Evolutionary conservation across 495 filamentous ascomycete genomes (phyloP).

Genomic region (Talaromyces ruber): DNA sequence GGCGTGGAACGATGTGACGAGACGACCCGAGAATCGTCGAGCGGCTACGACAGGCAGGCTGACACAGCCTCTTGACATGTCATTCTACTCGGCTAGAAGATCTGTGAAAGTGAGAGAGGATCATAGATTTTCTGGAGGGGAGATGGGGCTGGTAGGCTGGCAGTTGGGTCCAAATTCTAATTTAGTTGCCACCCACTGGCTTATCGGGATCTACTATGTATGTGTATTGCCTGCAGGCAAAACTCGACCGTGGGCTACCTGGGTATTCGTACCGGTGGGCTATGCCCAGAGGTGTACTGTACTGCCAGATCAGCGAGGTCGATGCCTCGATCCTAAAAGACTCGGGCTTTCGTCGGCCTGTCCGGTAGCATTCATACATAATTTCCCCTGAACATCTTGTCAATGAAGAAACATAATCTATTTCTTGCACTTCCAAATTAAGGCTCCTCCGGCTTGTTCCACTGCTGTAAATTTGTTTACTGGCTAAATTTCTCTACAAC

Average conservation of each 20-base stretch:
- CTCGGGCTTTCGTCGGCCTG: not conserved
- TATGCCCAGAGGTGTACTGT: not conserved
- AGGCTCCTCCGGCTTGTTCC: not conserved
- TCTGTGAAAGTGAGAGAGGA: not conserved
- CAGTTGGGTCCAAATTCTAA: not conserved
- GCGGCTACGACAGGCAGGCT: not conserved
- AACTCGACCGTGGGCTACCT: not conserved
- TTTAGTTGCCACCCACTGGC: not conserved
- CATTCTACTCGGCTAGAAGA: not conserved
- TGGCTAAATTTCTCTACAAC: not conserved
- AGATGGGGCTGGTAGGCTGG: not conserved
- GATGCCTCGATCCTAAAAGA: not conserved
- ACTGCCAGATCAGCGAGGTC: not conserved
- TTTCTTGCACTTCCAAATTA: not conserved
- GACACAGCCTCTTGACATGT: not conserved
- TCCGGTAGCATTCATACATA: not conserved
- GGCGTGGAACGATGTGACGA: conserved; percentile 5
- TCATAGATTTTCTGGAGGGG: not conserved
- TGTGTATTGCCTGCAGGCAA: not conserved
- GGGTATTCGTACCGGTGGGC: not conserved
- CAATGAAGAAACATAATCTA: not conserved
- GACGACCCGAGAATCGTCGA: not conserved
- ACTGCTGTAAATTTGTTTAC: not conserved
- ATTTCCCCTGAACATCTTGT: not conserved
- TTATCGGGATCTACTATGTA: conserved; percentile 1